Evolutionary conservation across 2,329 filamentous ascomycete species (phyloP), one percentile per base, ranked within the genome.

Genomic region (Sclerotiophoma versabilis): DNA sequence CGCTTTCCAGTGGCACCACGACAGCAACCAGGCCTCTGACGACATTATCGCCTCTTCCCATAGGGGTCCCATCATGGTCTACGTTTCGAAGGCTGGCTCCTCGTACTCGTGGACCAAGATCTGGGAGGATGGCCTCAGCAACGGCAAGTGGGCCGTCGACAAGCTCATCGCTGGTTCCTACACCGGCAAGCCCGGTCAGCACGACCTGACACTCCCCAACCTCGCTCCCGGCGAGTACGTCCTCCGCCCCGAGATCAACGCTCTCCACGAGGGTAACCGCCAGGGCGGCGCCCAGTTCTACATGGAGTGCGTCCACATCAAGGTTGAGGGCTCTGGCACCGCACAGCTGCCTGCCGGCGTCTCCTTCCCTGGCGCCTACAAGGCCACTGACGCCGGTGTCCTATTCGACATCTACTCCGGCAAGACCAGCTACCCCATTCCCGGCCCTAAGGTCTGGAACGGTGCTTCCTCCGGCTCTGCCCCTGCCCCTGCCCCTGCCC

Each of bases 21-120:
- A 84, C 70, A 75, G 32, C 63, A 77, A 80, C 37, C 63, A 64
- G 54, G 54, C 62, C 27, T 54, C 59, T 19, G 80, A 83, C 70
- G 81, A 83, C 66, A 82, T 84, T 74, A 81, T 84, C 45, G 82
- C 75, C 60, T 29, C 44, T 22, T 81, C 78, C 43, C 82, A 84
- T 76, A 70, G 76, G 67, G 82, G 82, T 9, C 82, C 81, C 32
- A 70, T 84, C 64, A 76, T 79, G 59, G 81, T 80, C 57, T 84
- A 81, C 66, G 79, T 83, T 58, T 79, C 80, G 2, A 75, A 76
- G 42, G 72, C 73, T 33, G 60, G 67, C 15, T 65, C 68, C 42
- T 76, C 79, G 45, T 78, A 78, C 38, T 76, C 76, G 14, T 84
- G 81, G 81, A 75, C 81, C 54, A 80, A 77, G 70, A 65, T 80